Base-by-base conservation (phyloP, 148 eudicot species). In the Rhododendron ferrugineum region DNA sequence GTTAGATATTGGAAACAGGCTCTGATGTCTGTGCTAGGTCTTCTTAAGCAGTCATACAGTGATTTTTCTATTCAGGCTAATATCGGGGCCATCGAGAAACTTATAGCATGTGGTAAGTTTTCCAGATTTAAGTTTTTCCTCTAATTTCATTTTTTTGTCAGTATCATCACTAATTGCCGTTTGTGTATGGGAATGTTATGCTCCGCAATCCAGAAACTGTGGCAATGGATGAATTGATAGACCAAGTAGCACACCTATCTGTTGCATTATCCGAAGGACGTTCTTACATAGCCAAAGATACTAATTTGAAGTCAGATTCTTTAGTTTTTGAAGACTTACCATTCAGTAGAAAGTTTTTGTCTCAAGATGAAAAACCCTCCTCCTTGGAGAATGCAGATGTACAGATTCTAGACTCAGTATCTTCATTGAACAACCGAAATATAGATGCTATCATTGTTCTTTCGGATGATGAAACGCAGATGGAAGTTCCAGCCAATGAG, bases 1-100 rank as follows among this genome's bases (percentile, higher is more conserved):
- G 89, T 91, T 60, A 92, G 99, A 72, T 97, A 97, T 86, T 97
- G 99, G 99, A 97, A 93, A 90, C 94, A 90, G 68, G 88, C 96
- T 22, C n/a, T 93, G 86, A 84, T 68, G 82, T 87, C 91, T 84
- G 84, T 97, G 92, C 91, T 95, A 49, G 87, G 84, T 89, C 70
- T 91, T 83, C 82, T 95, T 72, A 97, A 89, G 92, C 83, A 79
- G 79, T 90, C 90, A 80, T 90, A 93, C 89, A 76, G 84, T 85
- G 86, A 91, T 56, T 91, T 86, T 30, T 88, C 91, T 82, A 86
- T 82, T 60, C 87, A 83, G 52, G 85, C 86, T 84, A 3, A 66
- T 66, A 90, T 95, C 83, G 81, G 64, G 72, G 86, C 87, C 77
- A 88, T 93, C 62, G 96, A 95, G 88, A 91, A 91, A 83, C 90